Base-by-base conservation (phyloP, 805 yeast genomes). In the Komagataella kurtzmanii region DNA sequence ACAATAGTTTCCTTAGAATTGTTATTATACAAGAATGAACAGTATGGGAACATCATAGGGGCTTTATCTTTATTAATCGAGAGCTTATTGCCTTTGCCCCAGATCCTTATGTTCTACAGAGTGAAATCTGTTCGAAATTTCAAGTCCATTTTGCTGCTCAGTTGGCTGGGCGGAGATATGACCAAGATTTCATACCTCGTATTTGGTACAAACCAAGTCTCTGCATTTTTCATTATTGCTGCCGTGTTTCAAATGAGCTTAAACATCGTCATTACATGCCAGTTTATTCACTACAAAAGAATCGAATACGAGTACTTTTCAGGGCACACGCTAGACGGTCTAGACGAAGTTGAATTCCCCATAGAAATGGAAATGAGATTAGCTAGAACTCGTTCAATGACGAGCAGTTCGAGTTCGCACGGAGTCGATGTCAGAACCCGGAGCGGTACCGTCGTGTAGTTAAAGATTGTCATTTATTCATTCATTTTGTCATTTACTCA, bases 151-250 rank as follows among this genome's bases (percentile, higher is more conserved):
- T 68, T 89, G 40, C 63, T 89, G 44, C 66, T 88, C 17, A 83
- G 90, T 59, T 89, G 97, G 97, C 70, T 89, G 3, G 83, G 91
- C 54, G 97, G 97, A 53, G 97, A 89, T 66, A 70, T 83, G 45
- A 76, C 88, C 44, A 90, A 90, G 63, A 77, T 88, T 21, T 71
- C 82, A 50, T 87, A 86, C 60, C 69, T 87, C 51, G 58, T 85
- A n/a, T 85, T 74, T 64, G 95, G 95, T 14, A 85, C 93, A 1
- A 76, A 75, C 51, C 75, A 85, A 57, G 77, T 86, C 24, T 81
- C 89, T 2, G 57, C 68, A 6, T 70, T 85, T 6, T 86, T 86
- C 62, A 72, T 85, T 7, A 60, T 78, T 49, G 88, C 88, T 52
- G 93, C 87, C 0, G 65, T 83, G 46, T 84, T 87, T 63, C 96